Evolutionary conservation across 176 grass and related monocot species (phyloP).

Genomic region (Rhynchospora breviuscula): DNA sequence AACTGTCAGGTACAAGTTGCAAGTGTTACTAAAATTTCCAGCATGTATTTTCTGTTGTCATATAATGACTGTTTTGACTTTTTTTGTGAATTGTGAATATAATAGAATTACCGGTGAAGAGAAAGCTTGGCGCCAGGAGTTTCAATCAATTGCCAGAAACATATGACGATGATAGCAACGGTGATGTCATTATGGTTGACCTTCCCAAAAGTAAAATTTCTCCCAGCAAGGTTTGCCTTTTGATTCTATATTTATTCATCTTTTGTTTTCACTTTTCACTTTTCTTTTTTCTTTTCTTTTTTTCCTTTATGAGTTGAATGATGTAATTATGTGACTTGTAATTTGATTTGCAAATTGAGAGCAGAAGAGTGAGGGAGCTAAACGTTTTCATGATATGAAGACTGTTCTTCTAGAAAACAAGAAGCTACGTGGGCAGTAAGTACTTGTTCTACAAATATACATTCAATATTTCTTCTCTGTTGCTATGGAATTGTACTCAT

Average conservation of each 20-base stretch:
- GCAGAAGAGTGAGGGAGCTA: slow-evolving; percentile 34
- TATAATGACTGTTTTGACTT: slow-evolving; percentile 28
- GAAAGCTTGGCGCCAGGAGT: slow-evolving; percentile 34
- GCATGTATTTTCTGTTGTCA: background rate
- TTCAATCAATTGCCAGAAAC: slow-evolving; percentile 34
- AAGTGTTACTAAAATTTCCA: background rate
- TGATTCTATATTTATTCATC: background rate
- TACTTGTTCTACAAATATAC: slow-evolving; percentile 8
- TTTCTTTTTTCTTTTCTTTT: background rate
- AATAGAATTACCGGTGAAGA: slow-evolving; percentile 44
- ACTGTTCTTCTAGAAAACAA: slow-evolving; percentile 60
- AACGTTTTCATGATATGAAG: slow-evolving; percentile 39
- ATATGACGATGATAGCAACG: slow-evolving; percentile 25
- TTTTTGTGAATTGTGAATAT: slow-evolving; percentile 22
- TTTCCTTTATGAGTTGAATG: background rate
- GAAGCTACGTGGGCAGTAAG: slow-evolving; percentile 63
- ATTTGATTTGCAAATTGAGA: slow-evolving; percentile 17
- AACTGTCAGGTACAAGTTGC: background rate
- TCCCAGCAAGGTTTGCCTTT: slow-evolving; percentile 9
- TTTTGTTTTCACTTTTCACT: background rate
- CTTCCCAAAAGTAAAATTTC: slow-evolving; percentile 1
- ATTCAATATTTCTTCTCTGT: background rate
- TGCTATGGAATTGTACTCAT: background rate
- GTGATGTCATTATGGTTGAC: slow-evolving; percentile 4
- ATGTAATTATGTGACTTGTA: background rate